A percentile compares a stretch with the other conserved stretches of the same genome.
Conservation (phyloP, 108 stramenopile genomes). For the Conticribra weissflogii region DNA sequence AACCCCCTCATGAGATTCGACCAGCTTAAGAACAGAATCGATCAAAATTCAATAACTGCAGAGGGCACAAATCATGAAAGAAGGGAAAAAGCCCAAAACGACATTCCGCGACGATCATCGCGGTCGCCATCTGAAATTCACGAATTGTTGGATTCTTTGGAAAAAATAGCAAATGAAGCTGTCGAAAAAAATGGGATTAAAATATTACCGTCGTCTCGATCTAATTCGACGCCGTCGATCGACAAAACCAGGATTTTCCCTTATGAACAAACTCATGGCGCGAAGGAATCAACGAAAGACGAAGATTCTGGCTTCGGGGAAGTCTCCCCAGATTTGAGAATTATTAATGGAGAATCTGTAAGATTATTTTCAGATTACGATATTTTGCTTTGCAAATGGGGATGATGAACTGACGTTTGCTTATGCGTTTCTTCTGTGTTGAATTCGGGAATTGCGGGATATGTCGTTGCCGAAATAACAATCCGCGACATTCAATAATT, state of each 20-base stretch:
- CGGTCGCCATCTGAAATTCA: neutral
- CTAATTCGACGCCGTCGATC: neutral
- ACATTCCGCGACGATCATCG: too few species aligned
- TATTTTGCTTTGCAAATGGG: neutral
- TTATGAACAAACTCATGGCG: too few species aligned
- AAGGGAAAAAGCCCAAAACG: too few species aligned
- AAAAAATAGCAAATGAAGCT: neutral
- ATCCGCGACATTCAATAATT: neutral
- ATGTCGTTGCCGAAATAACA: neutral
- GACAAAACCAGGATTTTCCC: neutral
- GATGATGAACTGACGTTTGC: neutral
- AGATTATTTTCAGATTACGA: neutral
- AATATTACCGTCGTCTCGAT: neutral
- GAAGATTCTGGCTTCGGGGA: neutral
- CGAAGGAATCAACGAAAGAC: neutral
- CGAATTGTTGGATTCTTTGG: neutral
- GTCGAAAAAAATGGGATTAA: neutral
- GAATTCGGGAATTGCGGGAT: neutral
- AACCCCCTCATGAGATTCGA: too few species aligned
- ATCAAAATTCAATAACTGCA: too few species aligned
- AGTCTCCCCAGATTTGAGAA: slow-evolving; percentile 18
- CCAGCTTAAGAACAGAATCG: too few species aligned
- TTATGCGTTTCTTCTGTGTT: neutral
- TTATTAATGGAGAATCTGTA: slow-evolving; percentile 26
- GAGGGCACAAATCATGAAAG: too few species aligned